Evolutionary conservation across 2,329 filamentous ascomycete species (phyloP).

Genomic region (Sporothrix phasma): DNA sequence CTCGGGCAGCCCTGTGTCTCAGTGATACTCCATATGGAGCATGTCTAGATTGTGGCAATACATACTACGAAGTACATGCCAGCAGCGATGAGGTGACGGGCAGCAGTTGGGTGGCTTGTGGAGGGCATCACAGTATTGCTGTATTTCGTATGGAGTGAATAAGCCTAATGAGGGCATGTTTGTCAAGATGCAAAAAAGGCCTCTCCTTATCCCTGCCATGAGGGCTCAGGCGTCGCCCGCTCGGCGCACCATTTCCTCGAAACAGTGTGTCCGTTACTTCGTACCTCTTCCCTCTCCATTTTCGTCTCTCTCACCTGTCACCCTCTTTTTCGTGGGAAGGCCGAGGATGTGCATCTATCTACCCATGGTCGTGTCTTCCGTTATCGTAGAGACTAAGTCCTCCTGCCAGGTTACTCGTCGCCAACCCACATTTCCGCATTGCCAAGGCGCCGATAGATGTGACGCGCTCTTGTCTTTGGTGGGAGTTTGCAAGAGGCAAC

Average conservation of each 20-base stretch:
- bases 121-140: too few species aligned
- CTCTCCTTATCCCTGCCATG: too few species aligned
- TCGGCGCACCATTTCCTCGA: too few species aligned
- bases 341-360: background rate
- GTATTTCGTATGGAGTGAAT: too few species aligned
- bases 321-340: background rate
- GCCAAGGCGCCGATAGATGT: conserved; percentile 11
- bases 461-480: conserved; percentile 8
- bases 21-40: background rate
- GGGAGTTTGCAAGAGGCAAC: background rate
- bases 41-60: too few species aligned
- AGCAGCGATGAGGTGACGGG: background rate
- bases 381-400: conserved; percentile 4
- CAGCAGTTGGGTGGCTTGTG: background rate
- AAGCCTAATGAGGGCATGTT: too few species aligned
- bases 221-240: too few species aligned
- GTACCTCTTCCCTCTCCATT: background rate
- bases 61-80: background rate
- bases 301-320: background rate
- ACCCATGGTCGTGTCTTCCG: background rate
- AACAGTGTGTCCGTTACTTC: background rate
- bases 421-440: background rate
- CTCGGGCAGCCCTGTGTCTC: background rate
- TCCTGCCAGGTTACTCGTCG: background rate
- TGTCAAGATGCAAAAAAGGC: background rate